Evolutionary conservation across 73 alveolate species (phyloP), one percentile per base, ranked within the genome.

Genomic region (Uronychia setigera): DNA sequence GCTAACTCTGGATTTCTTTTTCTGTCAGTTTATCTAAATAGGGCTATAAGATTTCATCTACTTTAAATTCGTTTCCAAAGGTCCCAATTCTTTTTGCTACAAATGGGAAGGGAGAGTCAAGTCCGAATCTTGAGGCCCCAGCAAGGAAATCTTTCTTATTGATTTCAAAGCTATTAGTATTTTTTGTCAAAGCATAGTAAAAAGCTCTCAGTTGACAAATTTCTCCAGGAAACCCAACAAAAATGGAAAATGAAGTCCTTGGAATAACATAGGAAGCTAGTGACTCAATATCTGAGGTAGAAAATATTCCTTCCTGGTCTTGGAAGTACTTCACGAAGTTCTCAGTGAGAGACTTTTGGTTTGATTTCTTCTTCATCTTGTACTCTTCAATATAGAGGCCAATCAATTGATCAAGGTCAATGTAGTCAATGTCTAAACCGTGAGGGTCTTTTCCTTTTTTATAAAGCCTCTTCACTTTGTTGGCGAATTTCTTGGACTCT

Each of bases 21-120:
- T 77, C 58, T 29, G 60, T 77, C 26, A 83, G 29, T 83, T 83
- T 79, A 26, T 77, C 77, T 46, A 46, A 19, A 19, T 11, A 11
- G 67, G 67, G 67, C 81, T 58, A 35, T 0, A 84, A 19, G n/a
- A 79, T 59, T 32, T 89, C 90, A 0, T 79, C 89, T 29, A 89
- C 31, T 13, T 84, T 88, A 29, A 86, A 81, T 29, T 84, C 95
- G 33, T 80, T 85, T 26, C 95, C 95, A 74, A 58, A 90, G 35
- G 77, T 32, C 25, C 86, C 33, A 11, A 90, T 74, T 5, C 88
- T 30, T 67, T 90, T 84, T 26, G 90, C 29, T n/a, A 90, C 77
- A n/a, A 35, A 59, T 0, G 95, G 95, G 85, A 74, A 79, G 30
- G 95, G 95, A 13, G 80, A 79, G 60, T 90, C 95, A 26, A 90